Evolutionary conservation across 805 yeast species (phyloP).

Genomic region (Metschnikowia borealis): DNA sequence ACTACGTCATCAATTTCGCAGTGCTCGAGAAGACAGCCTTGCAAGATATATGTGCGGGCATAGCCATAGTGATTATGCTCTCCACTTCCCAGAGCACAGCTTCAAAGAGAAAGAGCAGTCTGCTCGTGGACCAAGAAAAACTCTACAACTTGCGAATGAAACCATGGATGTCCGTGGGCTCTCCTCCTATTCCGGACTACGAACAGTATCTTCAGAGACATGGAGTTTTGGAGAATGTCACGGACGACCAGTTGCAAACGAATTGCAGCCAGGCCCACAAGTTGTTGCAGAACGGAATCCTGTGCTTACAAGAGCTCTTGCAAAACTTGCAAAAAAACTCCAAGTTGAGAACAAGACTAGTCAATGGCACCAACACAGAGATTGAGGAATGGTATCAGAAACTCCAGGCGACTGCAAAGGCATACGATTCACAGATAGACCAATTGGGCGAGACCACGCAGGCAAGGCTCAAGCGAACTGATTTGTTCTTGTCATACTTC

Average conservation of each 20-base stretch:
- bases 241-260: not conserved
- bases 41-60: conserved; percentile 18
- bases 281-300: conserved; percentile 3
- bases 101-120: not conserved
- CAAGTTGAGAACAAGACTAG: conserved; percentile 4
- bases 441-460: not conserved
- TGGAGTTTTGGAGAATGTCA: not conserved
- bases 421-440: conserved; percentile 8
- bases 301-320: conserved; percentile 5
- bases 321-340: conserved; percentile 7
- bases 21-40: conserved; percentile 21
- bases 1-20: conserved; percentile 23
- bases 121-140: conserved; percentile 14
- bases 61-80: conserved; percentile 5
- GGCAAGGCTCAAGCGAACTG: conserved; percentile 3
- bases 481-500: conserved; percentile 11
- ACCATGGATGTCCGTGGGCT: conserved; percentile 75
- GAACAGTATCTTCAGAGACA: conserved; percentile 25
- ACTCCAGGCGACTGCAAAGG: conserved; percentile 13
- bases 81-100: not conserved
- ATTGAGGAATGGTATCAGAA: conserved; percentile 7
- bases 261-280: not conserved
- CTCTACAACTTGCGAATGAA: conserved; percentile 58
- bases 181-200: conserved; percentile 61
- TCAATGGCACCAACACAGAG: conserved; percentile 4